Evolutionary conservation across 2,329 filamentous ascomycete species (phyloP).

Genomic region (Penicillium polonicum): DNA sequence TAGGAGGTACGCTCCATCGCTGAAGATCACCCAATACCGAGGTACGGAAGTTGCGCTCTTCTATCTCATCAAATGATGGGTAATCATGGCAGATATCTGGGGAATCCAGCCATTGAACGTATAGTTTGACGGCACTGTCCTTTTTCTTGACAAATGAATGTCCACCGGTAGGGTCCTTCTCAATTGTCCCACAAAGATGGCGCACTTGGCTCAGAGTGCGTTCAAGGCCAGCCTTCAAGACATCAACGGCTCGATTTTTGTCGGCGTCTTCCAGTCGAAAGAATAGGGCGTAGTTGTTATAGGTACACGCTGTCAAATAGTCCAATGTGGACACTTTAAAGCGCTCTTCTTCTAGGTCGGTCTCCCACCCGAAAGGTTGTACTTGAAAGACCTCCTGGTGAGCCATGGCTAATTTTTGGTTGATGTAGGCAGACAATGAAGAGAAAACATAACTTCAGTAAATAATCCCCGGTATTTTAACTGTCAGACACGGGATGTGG

Average conservation of each 20-base stretch:
- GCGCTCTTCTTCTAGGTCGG: background rate
- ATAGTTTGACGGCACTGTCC: background rate
- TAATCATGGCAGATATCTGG: background rate
- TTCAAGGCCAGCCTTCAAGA: background rate
- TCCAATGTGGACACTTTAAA: background rate
- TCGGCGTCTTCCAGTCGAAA: background rate
- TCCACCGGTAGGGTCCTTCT: background rate
- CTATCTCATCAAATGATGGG: background rate
- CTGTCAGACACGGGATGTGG: too few relatives aligned
- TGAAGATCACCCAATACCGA: background rate
- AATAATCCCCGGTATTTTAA: too few relatives aligned
- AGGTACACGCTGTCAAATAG: background rate
- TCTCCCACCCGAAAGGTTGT: too few relatives aligned
- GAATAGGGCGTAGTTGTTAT: background rate
- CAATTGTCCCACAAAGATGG: background rate
- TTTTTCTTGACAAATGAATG: background rate
- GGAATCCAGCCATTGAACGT: background rate
- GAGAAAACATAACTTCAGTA: too few relatives aligned
- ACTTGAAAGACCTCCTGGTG: background rate
- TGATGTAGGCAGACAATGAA: too few relatives aligned
- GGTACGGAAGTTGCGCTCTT: background rate
- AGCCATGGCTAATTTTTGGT: background rate
- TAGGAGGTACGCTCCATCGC: background rate
- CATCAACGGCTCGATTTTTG: background rate
- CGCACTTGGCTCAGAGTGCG: background rate